Evolutionary conservation across 2,329 filamentous ascomycete species (phyloP).

Genomic region (Grosmannia huntii): DNA sequence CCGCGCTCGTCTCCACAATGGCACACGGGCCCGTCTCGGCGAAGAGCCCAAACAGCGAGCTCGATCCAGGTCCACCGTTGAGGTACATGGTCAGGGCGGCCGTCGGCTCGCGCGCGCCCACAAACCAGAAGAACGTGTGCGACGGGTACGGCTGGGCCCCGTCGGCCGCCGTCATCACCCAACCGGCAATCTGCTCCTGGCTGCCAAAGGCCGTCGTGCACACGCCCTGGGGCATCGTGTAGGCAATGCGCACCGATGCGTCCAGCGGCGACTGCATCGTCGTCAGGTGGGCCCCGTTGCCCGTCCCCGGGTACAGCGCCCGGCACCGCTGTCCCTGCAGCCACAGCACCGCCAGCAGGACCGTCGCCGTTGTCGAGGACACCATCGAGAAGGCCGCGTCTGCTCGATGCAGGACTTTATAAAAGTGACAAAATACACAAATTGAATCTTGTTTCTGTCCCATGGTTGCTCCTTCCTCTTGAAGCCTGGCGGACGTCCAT

Average conservation of each 20-base stretch:
- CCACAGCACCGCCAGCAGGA: not conserved
- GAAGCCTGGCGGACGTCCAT: no score
- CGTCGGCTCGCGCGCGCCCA: slow-evolving; percentile 30
- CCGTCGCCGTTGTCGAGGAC: not conserved
- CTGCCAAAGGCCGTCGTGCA: slow-evolving; percentile 51
- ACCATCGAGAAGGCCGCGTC: not conserved
- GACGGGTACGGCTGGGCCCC: slow-evolving; percentile 24
- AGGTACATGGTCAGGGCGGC: slow-evolving; percentile 45
- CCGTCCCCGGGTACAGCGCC: slow-evolving; percentile 21
- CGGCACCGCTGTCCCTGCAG: not conserved
- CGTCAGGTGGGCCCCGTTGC: slow-evolving; percentile 29
- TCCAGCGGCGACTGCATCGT: slow-evolving; percentile 50
- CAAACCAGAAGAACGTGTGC: slow-evolving; percentile 40
- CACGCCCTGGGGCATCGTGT: slow-evolving; percentile 47
- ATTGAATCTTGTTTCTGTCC: no score
- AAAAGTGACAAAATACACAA: no score
- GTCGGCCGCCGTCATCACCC: slow-evolving; percentile 47
- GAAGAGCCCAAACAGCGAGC: slow-evolving; percentile 53
- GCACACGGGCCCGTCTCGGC: slow-evolving; percentile 43
- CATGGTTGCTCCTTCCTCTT: no score
- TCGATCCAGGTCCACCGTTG: slow-evolving; percentile 54
- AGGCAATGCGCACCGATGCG: slow-evolving; percentile 51
- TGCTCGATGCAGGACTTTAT: no score
- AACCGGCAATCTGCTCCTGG: slow-evolving; percentile 60
- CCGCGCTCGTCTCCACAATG: slow-evolving; percentile 31